A percentile compares a stretch with the other conserved stretches of the same genome.
These are phyloP conservation scores for Pythium grandisporangium DNA, from an alignment of 352 stramenopile species.

Conservation along the genomic window DNA sequence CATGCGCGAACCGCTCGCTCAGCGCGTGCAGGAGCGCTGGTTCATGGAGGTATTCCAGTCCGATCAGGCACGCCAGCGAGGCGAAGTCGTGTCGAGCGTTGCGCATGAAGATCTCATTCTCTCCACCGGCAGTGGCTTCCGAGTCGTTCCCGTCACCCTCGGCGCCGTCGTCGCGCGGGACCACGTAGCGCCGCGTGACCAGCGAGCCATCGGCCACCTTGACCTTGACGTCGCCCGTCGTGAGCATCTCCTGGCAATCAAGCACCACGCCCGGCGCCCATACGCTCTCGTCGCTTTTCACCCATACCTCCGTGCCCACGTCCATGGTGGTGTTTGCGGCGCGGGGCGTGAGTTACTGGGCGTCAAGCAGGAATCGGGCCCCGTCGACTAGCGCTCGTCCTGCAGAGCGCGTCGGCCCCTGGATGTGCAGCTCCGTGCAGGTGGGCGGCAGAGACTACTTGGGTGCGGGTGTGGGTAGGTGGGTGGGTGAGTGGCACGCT, in stretches of 20 bases:
- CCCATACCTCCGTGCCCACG: conserved; percentile 75
- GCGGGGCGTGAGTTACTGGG: too few relatives aligned
- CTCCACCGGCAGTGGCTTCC: background rate
- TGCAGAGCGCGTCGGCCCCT: too few relatives aligned
- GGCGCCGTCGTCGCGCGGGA: conserved; percentile 17
- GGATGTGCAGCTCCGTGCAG: too few relatives aligned
- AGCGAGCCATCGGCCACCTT: conserved; percentile 25
- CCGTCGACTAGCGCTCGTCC: too few relatives aligned
- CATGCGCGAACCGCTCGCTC: conserved; percentile 54
- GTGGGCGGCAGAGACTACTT: too few relatives aligned
- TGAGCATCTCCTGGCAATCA: conserved; percentile 38
- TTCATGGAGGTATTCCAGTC: conserved; percentile 78
- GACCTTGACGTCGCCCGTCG: conserved; percentile 31
- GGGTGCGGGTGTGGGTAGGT: too few relatives aligned
- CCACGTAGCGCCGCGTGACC: conserved; percentile 22
- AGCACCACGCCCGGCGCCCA: conserved; percentile 64
- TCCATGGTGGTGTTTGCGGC: conserved; percentile 41
- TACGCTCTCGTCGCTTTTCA: conserved; percentile 49
- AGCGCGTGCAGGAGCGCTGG: conserved; percentile 74
- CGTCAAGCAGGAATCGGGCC: too few relatives aligned
- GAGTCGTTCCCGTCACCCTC: too few relatives aligned
- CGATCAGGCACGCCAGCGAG: conserved; percentile 55
- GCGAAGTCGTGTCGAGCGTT: conserved; percentile 53
- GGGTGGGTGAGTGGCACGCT: too few relatives aligned
- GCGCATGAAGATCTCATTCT: conserved; percentile 51